A percentile compares a stretch with the other conserved stretches of the same genome.
Conservation (phyloP, 1,139 yeast species). For the Pichia inconspicua region DNA sequence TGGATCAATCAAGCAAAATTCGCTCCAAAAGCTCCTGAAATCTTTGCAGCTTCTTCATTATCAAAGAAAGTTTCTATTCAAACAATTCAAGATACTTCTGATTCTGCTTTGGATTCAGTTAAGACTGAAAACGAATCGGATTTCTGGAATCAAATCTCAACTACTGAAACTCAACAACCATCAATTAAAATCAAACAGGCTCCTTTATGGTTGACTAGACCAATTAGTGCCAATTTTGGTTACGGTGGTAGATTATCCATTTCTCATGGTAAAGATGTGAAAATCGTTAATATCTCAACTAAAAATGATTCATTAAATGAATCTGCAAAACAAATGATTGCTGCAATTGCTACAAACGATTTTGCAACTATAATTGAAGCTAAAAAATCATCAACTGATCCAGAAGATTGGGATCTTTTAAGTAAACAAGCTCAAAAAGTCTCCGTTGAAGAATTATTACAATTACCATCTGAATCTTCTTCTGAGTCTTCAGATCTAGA, state of each 20-base stretch:
- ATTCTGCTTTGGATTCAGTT: constrained; percentile 42
- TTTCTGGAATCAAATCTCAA: constrained; percentile 78
- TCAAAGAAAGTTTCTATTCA: constrained; percentile 83
- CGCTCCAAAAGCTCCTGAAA: constrained; percentile 82
- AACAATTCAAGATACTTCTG: constrained; percentile 76
- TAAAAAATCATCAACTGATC: constrained; percentile 28
- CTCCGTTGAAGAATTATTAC: constrained; percentile 6
- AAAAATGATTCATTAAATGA: constrained; percentile 33
- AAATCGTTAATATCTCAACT: constrained; percentile 32
- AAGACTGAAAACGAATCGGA: constrained; percentile 50
- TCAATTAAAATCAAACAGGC: constrained; percentile 67
- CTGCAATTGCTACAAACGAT: constrained; percentile 53
- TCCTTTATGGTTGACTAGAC: constrained; percentile 79
- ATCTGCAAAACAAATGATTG: constrained; percentile 42
- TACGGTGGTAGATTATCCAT: constrained; percentile 85
- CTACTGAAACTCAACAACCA: constrained; percentile 69
- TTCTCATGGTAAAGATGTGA: constrained; percentile 32
- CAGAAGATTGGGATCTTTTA: constrained; percentile 73
- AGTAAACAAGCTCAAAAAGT: constrained; percentile 38
- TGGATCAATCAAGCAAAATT: constrained; percentile 89
- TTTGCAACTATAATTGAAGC: constrained; percentile 48
- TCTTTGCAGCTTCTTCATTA: constrained; percentile 88
- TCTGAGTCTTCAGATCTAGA: not conserved
- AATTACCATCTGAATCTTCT: constrained; percentile 1
- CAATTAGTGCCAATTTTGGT: constrained; percentile 76